Evolutionary conservation across 1,139 yeast genomes (phyloP).

Genomic region (Candida sanyaensis): DNA sequence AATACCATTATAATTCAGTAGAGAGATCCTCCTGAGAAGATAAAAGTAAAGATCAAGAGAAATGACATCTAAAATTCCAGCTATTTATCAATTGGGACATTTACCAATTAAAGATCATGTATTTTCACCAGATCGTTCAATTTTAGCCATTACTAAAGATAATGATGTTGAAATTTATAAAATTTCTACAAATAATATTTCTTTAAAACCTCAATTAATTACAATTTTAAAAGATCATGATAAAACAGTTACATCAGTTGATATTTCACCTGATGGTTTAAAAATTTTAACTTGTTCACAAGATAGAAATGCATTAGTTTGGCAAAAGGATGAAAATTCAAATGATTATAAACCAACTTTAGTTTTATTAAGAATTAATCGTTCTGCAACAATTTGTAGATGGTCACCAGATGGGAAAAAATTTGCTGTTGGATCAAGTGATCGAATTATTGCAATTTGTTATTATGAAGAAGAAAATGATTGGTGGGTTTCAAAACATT

Average conservation of each 20-base stretch:
- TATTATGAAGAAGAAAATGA: conserved; percentile 95
- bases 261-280: conserved; percentile 78
- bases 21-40: conserved; percentile 42
- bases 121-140: conserved; percentile 66
- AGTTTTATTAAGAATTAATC: conserved; percentile 85
- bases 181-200: conserved; percentile 36
- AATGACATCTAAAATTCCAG: conserved; percentile 29
- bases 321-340: conserved; percentile 60
- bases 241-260: conserved; percentile 93
- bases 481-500: conserved; percentile 99
- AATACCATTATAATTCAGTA: conserved; percentile 28
- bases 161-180: conserved; percentile 75
- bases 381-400: conserved; percentile 90
- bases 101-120: conserved; percentile 90
- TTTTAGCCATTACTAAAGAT: conserved; percentile 82
- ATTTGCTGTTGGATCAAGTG: conserved; percentile 97
- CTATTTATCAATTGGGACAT: conserved; percentile 68
- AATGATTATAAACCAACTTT: conserved; percentile 76
- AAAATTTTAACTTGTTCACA: conserved; percentile 96
- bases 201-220: conserved; percentile 49
- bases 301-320: conserved; percentile 95
- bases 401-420: conserved; percentile 95
- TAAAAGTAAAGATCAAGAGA: not conserved
- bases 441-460: conserved; percentile 91
- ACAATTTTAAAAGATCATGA: conserved; percentile 83